Base-by-base conservation (phyloP, 345 rosid species). In the Lumnitzera racemosa region DNA sequence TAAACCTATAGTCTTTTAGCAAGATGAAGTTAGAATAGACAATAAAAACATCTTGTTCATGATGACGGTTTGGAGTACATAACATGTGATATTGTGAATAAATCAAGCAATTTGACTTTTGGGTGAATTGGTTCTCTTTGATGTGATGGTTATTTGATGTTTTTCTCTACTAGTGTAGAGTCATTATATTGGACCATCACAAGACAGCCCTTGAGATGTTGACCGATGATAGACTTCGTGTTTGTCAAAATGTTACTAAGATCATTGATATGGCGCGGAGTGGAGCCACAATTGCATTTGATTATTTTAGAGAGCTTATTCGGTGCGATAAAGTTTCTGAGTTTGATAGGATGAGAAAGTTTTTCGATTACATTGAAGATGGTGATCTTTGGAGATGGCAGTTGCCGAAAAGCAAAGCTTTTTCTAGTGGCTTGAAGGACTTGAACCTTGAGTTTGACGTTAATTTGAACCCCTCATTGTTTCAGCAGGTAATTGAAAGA, bases 361-460 rank as follows among this genome's bases (percentile, higher is more conserved):
- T 80, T 15, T 88, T 85, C n/a, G 81, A 85, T 24, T 85, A 88
- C 75, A 78, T 88, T 31, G 88, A 81, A 70, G 89, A 83, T 46
- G 91, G 72, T 0, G 96, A 85, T 73, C 81, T 88, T 46, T 88
- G 91, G 96, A 77, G 76, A 59, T 88, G 96, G 96, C 66, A 64
- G n/a, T 61, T 83, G 46, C 78, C 78, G 3, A 70, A 85, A 61
- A 85, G 91, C 67, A 85, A 83, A 72, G 86, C 84, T 64, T 88
- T 88, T 62, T 74, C 76, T 62, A 83, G 91, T 29, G 96, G 96
- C 13, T 79, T 88, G 67, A 67, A 81, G 57, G 91, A 83, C 70
- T 68, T 68, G 43, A 70, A 73, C 48, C 64, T 88, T 15, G 88
- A 85, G 61, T 85, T 74, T 53, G 63, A 69, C 56, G 61, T 73